Evolutionary conservation across 1,139 yeast species (phyloP).

Genomic region (Trichomonascaceae sp.): DNA sequence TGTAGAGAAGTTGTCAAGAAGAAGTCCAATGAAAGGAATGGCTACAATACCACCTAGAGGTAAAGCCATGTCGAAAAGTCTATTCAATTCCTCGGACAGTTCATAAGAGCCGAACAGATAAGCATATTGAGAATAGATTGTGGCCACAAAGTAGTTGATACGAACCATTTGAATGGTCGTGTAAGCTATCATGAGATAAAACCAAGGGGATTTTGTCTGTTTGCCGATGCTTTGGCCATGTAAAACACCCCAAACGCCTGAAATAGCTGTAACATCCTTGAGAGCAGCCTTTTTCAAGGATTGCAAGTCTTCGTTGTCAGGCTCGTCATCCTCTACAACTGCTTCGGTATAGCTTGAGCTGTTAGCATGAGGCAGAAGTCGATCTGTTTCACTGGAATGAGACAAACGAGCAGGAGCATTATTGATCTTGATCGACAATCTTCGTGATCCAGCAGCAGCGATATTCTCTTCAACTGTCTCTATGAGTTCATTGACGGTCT

Average conservation of each 20-base stretch:
- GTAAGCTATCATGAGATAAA: constrained; percentile 64
- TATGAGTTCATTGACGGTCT: constrained; percentile 24
- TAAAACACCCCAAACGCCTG: constrained; percentile 81
- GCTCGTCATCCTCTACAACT: constrained; percentile 7
- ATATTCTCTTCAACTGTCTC: constrained; percentile 45
- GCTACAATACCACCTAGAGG: constrained; percentile 84
- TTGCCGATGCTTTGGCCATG: constrained; percentile 57
- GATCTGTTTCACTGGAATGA: constrained; percentile 45
- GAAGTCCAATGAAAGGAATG: constrained; percentile 79
- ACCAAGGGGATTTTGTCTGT: constrained; percentile 76
- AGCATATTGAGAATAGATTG: constrained; percentile 71
- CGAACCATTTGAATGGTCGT: constrained; percentile 85
- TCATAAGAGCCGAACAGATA: constrained; percentile 54
- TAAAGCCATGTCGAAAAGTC: constrained; percentile 74
- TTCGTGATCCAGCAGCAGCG: constrained; percentile 44
- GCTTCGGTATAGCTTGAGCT: constrained; percentile 5
- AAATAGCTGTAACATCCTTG: constrained; percentile 39
- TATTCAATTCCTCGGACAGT: constrained; percentile 54
- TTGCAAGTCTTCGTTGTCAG: not conserved
- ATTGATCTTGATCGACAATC: constrained; percentile 2
- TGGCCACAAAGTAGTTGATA: constrained; percentile 87
- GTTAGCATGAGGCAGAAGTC: constrained; percentile 8
- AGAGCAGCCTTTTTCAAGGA: constrained; percentile 11
- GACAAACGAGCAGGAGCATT: constrained; percentile 26
- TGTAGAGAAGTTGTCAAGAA: constrained; percentile 69